Conservation (phyloP, 2,329 filamentous ascomycete species). For the Ceratocystis eucalypticola region DNA sequence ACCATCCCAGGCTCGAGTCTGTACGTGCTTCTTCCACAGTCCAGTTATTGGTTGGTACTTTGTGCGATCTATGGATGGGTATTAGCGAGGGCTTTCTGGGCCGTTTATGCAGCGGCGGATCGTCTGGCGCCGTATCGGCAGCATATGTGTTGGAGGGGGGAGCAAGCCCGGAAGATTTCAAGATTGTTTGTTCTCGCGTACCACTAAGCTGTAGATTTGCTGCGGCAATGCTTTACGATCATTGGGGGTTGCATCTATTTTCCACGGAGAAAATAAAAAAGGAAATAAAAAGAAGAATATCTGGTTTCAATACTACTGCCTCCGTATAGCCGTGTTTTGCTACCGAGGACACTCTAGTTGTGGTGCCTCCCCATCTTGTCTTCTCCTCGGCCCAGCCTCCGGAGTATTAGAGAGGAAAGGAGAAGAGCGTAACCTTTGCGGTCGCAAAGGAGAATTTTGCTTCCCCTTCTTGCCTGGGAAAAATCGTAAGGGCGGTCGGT, state of each 20-base stretch:
- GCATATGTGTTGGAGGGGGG: background rate
- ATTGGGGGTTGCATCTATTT: too few species aligned
- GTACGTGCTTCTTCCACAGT: too few species aligned
- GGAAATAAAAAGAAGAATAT: background rate
- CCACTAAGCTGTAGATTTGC: background rate
- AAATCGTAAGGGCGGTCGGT: too few species aligned
- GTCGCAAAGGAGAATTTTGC: background rate
- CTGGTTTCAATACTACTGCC: background rate
- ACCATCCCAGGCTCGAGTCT: too few species aligned
- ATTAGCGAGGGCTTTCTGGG: too few species aligned
- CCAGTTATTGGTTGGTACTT: too few species aligned
- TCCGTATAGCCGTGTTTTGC: background rate
- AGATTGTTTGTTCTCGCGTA: background rate
- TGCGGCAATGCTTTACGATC: too few species aligned
- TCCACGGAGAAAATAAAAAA: background rate
- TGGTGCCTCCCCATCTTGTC: background rate
- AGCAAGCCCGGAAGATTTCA: background rate
- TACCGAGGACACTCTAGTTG: background rate
- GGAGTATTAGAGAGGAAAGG: background rate
- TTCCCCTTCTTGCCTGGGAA: too few species aligned
- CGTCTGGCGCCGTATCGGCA: too few species aligned
- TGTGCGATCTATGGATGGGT: too few species aligned
- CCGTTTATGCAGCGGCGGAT: too few species aligned
- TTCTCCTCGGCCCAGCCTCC: background rate
- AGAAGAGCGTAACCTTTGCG: background rate